These are phyloP conservation scores for Pholiota molesta DNA, from an alignment of 768 basidiomycete genomes.

Conservation along the genomic window DNA sequence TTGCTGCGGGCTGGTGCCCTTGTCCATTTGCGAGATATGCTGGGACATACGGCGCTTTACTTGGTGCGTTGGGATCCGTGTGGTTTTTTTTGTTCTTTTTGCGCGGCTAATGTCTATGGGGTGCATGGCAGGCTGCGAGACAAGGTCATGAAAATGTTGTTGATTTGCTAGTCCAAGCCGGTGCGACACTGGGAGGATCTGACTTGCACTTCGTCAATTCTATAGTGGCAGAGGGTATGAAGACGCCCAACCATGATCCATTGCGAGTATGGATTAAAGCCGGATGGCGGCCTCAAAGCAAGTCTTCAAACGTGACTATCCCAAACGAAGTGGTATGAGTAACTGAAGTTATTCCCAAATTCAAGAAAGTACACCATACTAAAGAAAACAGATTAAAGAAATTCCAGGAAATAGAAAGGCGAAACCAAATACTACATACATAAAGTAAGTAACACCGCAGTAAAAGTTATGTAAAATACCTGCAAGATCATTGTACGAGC, in stretches of 20 bases:
- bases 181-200: constrained; percentile 71
- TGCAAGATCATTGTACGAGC: constrained; percentile 16
- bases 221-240: constrained; percentile 38
- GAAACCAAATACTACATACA: constrained; percentile 1
- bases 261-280: constrained; percentile 60
- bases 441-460: not conserved
- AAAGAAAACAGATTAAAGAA: not conserved
- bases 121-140: constrained; percentile 63
- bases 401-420: not conserved
- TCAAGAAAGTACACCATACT: not conserved
- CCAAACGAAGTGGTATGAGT: not conserved
- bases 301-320: not conserved
- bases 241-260: constrained; percentile 44
- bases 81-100: not conserved
- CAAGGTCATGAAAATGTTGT: constrained; percentile 67
- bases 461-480: not conserved
- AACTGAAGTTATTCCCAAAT: not conserved
- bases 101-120: not conserved
- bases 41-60: constrained; percentile 86
- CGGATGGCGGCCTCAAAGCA: constrained; percentile 34
- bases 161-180: constrained; percentile 66
- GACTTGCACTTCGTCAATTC: constrained; percentile 65
- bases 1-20: constrained; percentile 76
- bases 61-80: constrained; percentile 53
- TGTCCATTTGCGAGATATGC: constrained; percentile 77